Conservation (phyloP, 2,329 filamentous ascomycete species). For the Zymoseptoria brevis region DNA sequence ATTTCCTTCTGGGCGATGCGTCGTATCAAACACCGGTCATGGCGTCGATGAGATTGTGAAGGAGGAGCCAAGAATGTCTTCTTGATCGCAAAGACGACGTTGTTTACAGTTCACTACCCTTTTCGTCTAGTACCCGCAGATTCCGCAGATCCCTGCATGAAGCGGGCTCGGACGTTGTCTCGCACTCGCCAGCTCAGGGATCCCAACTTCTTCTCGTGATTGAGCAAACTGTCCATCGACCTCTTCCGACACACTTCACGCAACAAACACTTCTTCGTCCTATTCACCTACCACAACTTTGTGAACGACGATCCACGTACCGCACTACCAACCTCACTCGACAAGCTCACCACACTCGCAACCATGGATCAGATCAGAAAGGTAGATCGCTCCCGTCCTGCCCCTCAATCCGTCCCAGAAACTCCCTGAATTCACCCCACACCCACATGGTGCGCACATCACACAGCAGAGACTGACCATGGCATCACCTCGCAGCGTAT, state of each 20-base stretch:
- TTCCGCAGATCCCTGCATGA: background rate
- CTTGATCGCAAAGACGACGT: background rate
- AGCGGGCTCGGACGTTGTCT: background rate
- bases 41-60: background rate
- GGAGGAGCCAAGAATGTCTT: background rate
- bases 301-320: background rate
- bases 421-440: conserved; percentile 7
- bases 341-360: conserved; percentile 7
- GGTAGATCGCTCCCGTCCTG: conserved; percentile 25
- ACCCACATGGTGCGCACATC: background rate
- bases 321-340: background rate
- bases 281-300: background rate
- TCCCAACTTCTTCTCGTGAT: background rate
- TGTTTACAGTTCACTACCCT: background rate
- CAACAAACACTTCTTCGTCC: background rate
- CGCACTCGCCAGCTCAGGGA: background rate
- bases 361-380: conserved; percentile 39
- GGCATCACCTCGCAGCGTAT: conserved; percentile 60
- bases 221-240: background rate
- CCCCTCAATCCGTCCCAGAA: conserved; percentile 19
- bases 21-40: conserved; percentile 12
- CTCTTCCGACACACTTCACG: background rate
- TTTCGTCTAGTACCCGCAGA: background rate
- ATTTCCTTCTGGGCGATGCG: conserved; percentile 22
- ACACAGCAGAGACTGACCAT: background rate